Evolutionary conservation across 305 asterid genomes (phyloP), one percentile per base, ranked within the genome.

Genomic region (Fraxinus greggii): DNA sequence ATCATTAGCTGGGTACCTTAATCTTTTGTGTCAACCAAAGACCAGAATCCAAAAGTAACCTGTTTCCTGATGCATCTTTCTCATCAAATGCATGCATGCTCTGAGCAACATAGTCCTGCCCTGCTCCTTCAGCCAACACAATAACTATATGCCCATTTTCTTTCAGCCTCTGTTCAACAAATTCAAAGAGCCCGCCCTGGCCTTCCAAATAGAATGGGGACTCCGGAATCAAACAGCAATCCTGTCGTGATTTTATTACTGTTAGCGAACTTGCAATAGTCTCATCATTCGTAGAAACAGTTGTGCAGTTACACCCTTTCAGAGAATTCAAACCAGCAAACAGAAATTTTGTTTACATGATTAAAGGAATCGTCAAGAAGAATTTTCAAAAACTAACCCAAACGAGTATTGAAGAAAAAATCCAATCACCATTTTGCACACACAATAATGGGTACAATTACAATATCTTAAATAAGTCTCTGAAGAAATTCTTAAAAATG

Each of bases 41-140:
- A 83, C 99, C 99, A 59, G 86, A 87, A 89, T 93, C 99, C 84
- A 89, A 84, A 78, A 95, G 93, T 85, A 95, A 90, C 86, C 89
- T 88, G 81, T 93, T 95, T 84, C 99, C 98, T 31, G 99, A 95
- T 69, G 97, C 99, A 85, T 95, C 98, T 88, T 89, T 92, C 80
- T 88, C 97, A 78, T 85, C 89, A 73, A 84, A 89, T 75, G 95
- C 88, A 75, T 90, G 91, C 80, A 89, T 87, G 84, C 84, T 89
- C 86, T 90, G 92, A 76, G 98, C 90, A 79, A 92, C 87, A 85
- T 86, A 92, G 81, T 95, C 99, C 86, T 95, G 99, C 73, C 97
- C 99, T 21, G 99, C 94, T 75, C 99, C 99, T 89, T 95, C 99
- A 76, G 99, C 99, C 88, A 93, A 83, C 75, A 95, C 99, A 84